Base-by-base conservation (phyloP, 2,329 filamentous ascomycete genomes). In the Colletotrichum sp. region DNA sequence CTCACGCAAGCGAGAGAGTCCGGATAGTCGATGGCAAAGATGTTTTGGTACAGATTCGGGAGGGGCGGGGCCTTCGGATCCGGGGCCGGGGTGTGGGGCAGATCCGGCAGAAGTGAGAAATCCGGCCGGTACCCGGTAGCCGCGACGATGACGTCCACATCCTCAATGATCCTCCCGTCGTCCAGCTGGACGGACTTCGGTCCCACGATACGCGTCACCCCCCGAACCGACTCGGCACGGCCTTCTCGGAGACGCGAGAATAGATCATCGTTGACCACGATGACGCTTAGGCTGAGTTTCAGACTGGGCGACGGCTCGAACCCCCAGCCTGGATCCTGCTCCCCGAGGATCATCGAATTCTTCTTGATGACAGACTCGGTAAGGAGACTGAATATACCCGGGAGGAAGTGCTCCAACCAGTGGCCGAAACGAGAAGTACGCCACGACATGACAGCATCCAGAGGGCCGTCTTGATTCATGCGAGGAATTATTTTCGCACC, bases 1-100 rank as follows among this genome's bases (percentile, higher is more conserved):
- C 85, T 85, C 71, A 88, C 79, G 67, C 88, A 85, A 0, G 86
- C 89, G 6, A 89, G 82, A 10, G 85, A 87, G 12, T 87, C 82
- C 5, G 87, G 86, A 28, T 86, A 80, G 28, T 83, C 79, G 0
- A 87, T 82, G 2, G 87, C 87, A 76, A 90, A 87, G 6, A 89
- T 78, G 78, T 88, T 88, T 52, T 85, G 84, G 69, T 86, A 89
- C 3, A 89, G 80, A 1, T 83, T 78, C 5, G 84, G 81, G 1
- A 87, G 82, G 0, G 82, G 77, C 7, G 79, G 81, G 72, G 82
- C 52, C 60, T 76, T n/a, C 57, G 78, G 32, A 69, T 79, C n/a
- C 6, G 79, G 82, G 2, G 81, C 82, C 13, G 15, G 13, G 75
- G 83, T 79, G 55, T 82, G 76, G 32, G 77, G 77, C 5, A 71